phyloP scores from a whole-genome alignment of 2,329 filamentous ascomycete species.

The Cladosporium cucumerinum region DNA sequence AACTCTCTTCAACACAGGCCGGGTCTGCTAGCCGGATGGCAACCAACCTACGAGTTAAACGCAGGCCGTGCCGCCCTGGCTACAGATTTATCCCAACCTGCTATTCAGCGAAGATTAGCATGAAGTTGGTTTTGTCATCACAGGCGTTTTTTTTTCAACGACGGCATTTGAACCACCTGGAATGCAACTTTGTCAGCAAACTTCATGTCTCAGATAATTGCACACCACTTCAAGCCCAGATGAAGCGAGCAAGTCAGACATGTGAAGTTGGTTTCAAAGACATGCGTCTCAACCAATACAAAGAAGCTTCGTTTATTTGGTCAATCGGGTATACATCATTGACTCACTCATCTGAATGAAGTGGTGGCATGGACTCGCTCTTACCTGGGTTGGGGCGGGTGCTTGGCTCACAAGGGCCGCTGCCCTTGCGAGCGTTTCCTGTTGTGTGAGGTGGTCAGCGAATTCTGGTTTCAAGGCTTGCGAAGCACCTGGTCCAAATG shows the following conservation, averaged over 20 bases:
- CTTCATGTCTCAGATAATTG: not conserved
- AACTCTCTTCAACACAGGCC: not conserved
- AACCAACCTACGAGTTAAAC: not conserved
- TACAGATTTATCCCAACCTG: not conserved
- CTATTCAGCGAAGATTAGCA: not conserved
- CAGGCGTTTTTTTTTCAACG: not conserved
- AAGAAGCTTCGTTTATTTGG: not conserved
- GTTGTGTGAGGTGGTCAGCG: not conserved
- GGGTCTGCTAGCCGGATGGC: not conserved
- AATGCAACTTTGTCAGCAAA: not conserved
- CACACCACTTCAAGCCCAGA: not conserved
- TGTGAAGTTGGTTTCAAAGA: not conserved
- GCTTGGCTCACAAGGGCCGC: not conserved
- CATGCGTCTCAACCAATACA: not conserved
- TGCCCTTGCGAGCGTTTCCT: not conserved
- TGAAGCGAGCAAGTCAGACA: not conserved
- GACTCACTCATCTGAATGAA: not conserved
- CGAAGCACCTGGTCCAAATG: not conserved
- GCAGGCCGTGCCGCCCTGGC: not conserved
- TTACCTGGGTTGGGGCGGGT: not conserved
- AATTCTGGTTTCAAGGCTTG: not conserved
- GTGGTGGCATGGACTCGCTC: not conserved
- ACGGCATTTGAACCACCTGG: not conserved
- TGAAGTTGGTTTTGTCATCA: not conserved
- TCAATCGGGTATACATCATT: not conserved